Conservation (phyloP, 345 rosid species). For the Kernera saxatilis region DNA sequence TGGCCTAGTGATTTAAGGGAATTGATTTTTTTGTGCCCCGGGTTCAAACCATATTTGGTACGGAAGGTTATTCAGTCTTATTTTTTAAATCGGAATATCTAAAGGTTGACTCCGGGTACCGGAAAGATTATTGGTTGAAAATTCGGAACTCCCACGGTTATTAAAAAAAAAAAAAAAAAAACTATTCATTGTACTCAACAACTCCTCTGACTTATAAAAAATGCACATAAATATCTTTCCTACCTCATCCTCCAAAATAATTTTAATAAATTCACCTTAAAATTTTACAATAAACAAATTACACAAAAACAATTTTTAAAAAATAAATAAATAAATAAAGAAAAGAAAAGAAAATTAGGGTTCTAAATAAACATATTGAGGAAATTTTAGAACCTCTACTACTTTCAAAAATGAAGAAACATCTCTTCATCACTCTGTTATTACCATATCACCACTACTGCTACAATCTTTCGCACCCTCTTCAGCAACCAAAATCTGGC, state of each 20-base stretch:
- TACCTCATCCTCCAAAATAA: background rate
- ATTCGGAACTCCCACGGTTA: too few species aligned
- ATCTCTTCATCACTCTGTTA: slow-evolving; percentile 47
- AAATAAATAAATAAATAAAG: background rate
- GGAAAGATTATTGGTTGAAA: too few species aligned
- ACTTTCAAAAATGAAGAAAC: slow-evolving; percentile 72
- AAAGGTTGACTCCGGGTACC: too few species aligned
- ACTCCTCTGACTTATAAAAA: slow-evolving; percentile 3
- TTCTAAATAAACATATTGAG: slow-evolving; percentile 45
- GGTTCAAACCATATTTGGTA: too few species aligned
- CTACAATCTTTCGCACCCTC: slow-evolving; percentile 22
- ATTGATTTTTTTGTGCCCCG: too few species aligned
- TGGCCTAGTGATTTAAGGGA: too few species aligned
- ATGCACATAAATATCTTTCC: background rate
- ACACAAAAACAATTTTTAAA: background rate
- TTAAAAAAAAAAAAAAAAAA: too few species aligned
- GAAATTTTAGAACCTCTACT: slow-evolving; percentile 60
- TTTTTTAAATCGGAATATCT: too few species aligned
- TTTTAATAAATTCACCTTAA: too few species aligned
- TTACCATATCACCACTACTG: slow-evolving; percentile 9
- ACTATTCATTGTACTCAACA: background rate
- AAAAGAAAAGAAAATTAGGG: slow-evolving; percentile 26
- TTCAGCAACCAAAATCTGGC: slow-evolving; percentile 9
- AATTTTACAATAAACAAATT: background rate
- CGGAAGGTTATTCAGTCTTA: too few species aligned